phyloP scores from a whole-genome alignment of 176 grass and related monocot species.

The Oryza glumipatula region DNA sequence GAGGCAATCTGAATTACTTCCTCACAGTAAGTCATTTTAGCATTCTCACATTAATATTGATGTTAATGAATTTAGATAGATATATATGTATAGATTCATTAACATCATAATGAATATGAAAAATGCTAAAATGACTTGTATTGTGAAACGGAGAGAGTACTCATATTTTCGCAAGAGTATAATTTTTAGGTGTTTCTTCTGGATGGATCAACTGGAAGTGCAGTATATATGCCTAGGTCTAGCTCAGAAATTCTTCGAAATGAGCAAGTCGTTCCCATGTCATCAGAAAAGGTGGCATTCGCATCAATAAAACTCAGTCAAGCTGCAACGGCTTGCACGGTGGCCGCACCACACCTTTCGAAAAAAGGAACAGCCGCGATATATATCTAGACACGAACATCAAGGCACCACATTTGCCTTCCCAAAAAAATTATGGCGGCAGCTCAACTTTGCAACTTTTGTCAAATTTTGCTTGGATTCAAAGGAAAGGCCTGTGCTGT shows the following conservation, averaged over 20 bases:
- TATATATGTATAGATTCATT: no score
- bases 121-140: no score
- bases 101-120: no score
- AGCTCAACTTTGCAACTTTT: constrained; percentile 28
- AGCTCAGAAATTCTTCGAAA: background rate
- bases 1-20: background rate
- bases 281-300: background rate
- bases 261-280: background rate
- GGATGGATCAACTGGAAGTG: background rate
- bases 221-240: background rate
- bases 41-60: no score
- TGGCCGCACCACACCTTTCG: background rate
- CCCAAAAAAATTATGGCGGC: constrained; percentile 12
- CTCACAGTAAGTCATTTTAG: no score
- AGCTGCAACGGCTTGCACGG: background rate
- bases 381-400: background rate
- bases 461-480: constrained; percentile 54
- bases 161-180: background rate
- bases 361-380: constrained; percentile 16
- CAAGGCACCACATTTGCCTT: constrained; percentile 30
- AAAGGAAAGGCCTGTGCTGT: constrained; percentile 50
- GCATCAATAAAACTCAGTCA: background rate
- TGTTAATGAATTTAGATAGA: no score
- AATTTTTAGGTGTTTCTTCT: background rate
- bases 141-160: no score